Evolutionary conservation across 805 yeast species (phyloP), one percentile per base, ranked within the genome.

Genomic region (Blastobotrys peoriensis): DNA sequence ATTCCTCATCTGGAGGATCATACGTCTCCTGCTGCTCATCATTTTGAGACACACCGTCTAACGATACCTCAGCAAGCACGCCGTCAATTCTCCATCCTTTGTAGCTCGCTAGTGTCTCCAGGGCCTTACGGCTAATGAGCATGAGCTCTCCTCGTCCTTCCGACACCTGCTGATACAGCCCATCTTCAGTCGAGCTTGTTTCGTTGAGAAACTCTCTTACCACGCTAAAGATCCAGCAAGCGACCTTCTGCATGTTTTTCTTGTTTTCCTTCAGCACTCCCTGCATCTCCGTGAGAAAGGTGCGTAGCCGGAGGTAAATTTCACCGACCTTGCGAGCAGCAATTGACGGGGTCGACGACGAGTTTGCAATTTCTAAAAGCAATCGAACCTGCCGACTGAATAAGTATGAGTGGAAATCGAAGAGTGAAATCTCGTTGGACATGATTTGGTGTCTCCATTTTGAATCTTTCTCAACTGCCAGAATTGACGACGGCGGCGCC

Each of bases 121-220:
- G 45, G 16, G 69, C 61, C 40, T 70, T 73, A 19, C 77, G 55
- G 39, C 64, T 59, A 17, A 65, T 45, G 9, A 71, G 51, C 19
- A 69, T 40, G 13, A 75, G 48, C 46, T 73, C 76, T 1, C 73
- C 77, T 5, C 62, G 54, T 2, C 69, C 60, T 44, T 65, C 68
- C 3, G 62, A 55, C 3, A 64, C 59, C 30, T 64, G 70, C 16
- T 60, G 50, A 20, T 68, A 57, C 33, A 46, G 55, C 49, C 46
- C 54, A 25, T 61, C 62, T 34, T 56, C 63, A 38, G 44, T 52
- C 13, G 49, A 55, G 39, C 52, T 60, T 38, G 53, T 47, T 25
- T 49, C 46, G 53, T 53, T 49, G 67, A 60, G 54, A 64, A 73
- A 45, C 67, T 73, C 57, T 50, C 77, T 78, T 23, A 63, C 57